Evolutionary conservation across 2,329 filamentous ascomycete species (phyloP).

Genomic region (Calonectria hawksworthii): DNA sequence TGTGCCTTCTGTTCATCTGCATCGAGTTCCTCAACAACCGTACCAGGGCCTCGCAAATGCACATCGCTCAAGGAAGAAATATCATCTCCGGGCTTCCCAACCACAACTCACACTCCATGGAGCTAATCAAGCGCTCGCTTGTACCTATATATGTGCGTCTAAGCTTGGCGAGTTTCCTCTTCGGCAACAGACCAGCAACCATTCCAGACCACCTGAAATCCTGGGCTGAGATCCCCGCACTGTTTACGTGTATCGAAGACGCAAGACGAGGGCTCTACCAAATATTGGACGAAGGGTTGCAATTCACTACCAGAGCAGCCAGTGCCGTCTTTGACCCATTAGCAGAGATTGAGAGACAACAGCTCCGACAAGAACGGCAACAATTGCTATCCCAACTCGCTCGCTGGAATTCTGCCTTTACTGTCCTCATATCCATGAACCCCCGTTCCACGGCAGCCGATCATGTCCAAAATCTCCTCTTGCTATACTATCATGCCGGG

Average conservation of each 20-base stretch:
- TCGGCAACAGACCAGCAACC: conserved; percentile 53
- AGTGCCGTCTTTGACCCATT: conserved; percentile 44
- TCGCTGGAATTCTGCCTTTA: conserved; percentile 51
- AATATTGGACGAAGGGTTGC: conserved; percentile 56
- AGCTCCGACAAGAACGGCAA: conserved; percentile 51
- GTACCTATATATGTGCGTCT: conserved; percentile 61
- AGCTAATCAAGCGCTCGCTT: conserved; percentile 56
- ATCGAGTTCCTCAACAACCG: conserved; percentile 68
- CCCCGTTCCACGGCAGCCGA: conserved; percentile 30
- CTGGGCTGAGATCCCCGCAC: conserved; percentile 47
- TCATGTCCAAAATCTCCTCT: conserved; percentile 47
- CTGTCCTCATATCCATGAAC: conserved; percentile 44
- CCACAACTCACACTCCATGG: conserved; percentile 48
- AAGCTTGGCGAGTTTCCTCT: conserved; percentile 57
- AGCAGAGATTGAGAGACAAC: conserved; percentile 39
- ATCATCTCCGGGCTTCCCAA: conserved; percentile 54
- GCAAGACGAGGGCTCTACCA: conserved; percentile 52
- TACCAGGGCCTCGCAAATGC: conserved; percentile 59
- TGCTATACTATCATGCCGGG: conserved; percentile 54
- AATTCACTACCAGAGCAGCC: conserved; percentile 50
- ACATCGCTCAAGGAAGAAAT: conserved; percentile 59
- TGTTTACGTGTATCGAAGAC: conserved; percentile 52
- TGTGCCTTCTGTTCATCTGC: conserved; percentile 66
- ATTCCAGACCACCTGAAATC: conserved; percentile 54
- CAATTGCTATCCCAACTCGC: conserved; percentile 47